Base-by-base conservation (phyloP, 108 stramenopile genomes). In the Nannochloropsis oceanica region DNA sequence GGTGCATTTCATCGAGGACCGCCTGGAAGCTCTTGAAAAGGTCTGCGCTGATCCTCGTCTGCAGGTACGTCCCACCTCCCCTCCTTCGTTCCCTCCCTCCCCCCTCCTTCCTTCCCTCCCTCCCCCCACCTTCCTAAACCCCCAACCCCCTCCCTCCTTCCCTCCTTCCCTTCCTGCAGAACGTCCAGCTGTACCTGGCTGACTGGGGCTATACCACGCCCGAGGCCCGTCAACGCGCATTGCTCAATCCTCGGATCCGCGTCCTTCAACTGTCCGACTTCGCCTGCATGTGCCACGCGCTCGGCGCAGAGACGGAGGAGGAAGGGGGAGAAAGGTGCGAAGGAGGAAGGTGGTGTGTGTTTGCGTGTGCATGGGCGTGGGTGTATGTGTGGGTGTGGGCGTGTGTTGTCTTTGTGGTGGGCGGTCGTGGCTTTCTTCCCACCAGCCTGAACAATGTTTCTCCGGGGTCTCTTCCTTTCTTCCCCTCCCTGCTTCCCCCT, bases 151-250 rank as follows among this genome's bases (percentile, higher is more conserved):
- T 14, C 46, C 46, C 14, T 50, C 46, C 46, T 14, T 50, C 46
- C 46, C 46, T 14, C 12, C 46, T 14, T 13, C 46, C 46, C 46
- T 14, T 50, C 46, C 46, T 13, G 42, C 43, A 83, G 83, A 44
- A 2, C 43, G 86, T 83, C 20, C 43, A 42, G 24, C 79, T 86
- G 25, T 83, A 86, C 83, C 79, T 86, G 79, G 82, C 82, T 42
- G 43, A 86, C 43, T 86, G 86, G 86, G 86, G 86, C 10, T 86
- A 82, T 79, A 86, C 82, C 86, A 86, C 82, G 8, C 26, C 79
- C 25, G 83, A 24, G 18, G 82, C 82, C 79, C 82, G 86, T 82
- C 79, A 46, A 42, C 83, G 83, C 73, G 86, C 82, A 79, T 44
- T 42, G 73, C 27, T 79, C 43, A 86, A 86, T 43, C 82, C 43